Base-by-base conservation (phyloP, 1,139 yeast genomes). In the Insectozyma bohioensis region DNA sequence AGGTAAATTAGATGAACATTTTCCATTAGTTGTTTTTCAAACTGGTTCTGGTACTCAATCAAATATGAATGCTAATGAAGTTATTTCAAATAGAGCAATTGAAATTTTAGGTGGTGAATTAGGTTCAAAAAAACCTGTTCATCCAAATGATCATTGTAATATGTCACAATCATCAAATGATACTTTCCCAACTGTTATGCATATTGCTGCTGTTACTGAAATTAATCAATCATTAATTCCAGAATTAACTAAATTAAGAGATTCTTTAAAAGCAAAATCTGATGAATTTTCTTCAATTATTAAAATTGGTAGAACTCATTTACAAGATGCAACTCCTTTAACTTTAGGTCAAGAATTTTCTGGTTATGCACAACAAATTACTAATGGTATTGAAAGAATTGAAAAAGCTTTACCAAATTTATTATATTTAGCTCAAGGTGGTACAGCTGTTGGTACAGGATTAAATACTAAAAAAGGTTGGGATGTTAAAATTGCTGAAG, bases 391-490 rank as follows among this genome's bases (percentile, higher is more conserved):
- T 47, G 80, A 67, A 43, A 77, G 96, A 53, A 78, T 88, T 40
- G 82, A 85, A 63, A 66, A 65, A 43, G 61, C 80, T 29, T 72
- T 87, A 43, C 84, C 83, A 45, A 76, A 78, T 57, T 70, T 88
- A 56, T 72, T 81, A 51, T 74, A 61, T 55, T 75, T 88, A 51
- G 97, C 97, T 31, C 97, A 88, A 70, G 97, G 97, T 64, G 97
- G 97, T 63, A 88, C 97, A 40, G 97, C 97, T 39, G 97, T 88
- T 33, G 97, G 97, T 46, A 88, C 97, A 30, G 96, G 97, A 42
- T 75, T 88, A 49, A 88, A 88, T 76, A 86, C 96, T 60, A 79
- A 61, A 54, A 74, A 75, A 56, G 96, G 96, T 11, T 88, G 85
- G 56, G 92, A 85, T 51, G 78, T 70, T 47, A 78, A 81, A 50